Evolutionary conservation across 2,329 filamentous ascomycete species (phyloP), one percentile per base, ranked within the genome.

Genomic region (Talaromyces sp.): DNA sequence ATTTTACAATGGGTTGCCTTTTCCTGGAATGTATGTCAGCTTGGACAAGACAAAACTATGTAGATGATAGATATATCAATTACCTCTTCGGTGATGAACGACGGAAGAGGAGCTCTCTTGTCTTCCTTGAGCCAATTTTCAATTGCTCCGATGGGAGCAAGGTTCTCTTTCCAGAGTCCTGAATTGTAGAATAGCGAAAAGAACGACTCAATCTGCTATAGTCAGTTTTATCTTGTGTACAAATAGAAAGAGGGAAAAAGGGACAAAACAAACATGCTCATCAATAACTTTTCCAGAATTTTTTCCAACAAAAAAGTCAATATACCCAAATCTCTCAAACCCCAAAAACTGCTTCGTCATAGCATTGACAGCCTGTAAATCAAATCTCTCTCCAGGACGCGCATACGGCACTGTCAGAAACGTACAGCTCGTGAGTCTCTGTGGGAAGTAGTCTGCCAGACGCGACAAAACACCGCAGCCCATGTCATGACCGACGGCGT

Each of bases 401-500:
- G 38, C 55, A 49, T 68, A 71, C 0, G 68, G 64, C 10, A 67
- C 66, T 4, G 59, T 60, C 3, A 69, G 35, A 55, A 70, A 70
- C 1, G 61, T 61, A 38, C 58, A 59, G 10, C 64, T 68, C 24
- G 64, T 53, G 6, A 70, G 55, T 31, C 64, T 59, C 2, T 60
- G 50, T 1, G 68, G 64, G 43, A 61, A 65, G 58, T 69, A 70
- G 29, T 68, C 65, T 11, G 62, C 66, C n/a, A 70, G 46, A 27
- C 69, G 63, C 1, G 69, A 70, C 14, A 71, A 60, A 11, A 72
- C 56, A 43, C 58, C 62, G 59, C 65, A 65, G 13, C 69, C 69
- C 21, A 52, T 67, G 31, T 71, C 70, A 51, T 71, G 70, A 1
- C 58, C 66, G 10, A 71, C 67, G 3, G 62, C 65, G 49, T 68